Evolutionary conservation across 768 basidiomycete genomes (phyloP).

Genomic region (Boletellus ananas): DNA sequence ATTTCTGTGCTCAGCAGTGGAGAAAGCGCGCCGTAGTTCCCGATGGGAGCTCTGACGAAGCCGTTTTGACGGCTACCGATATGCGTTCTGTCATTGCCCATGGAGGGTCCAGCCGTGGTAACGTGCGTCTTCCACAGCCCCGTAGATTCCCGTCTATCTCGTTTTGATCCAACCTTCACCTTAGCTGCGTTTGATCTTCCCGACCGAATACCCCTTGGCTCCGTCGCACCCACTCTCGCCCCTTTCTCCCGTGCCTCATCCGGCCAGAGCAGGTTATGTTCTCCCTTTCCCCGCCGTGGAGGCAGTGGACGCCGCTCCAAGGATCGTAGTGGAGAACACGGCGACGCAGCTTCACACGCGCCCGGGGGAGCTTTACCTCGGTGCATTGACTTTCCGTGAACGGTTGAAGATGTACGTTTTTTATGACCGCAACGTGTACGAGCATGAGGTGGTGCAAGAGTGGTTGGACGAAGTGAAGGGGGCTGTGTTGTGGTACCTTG

Average conservation of each 20-base stretch:
- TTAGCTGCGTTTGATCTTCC: slow-evolving; percentile 34
- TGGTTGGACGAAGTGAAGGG: slow-evolving; percentile 45
- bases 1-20: slow-evolving; percentile 19
- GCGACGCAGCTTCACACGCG: slow-evolving; percentile 36
- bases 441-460: slow-evolving; percentile 37
- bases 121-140: background rate
- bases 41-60: background rate
- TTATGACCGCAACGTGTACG: slow-evolving; percentile 47
- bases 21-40: slow-evolving; percentile 14
- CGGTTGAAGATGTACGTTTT: slow-evolving; percentile 33
- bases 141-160: no score
- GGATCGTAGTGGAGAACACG: slow-evolving; percentile 4
- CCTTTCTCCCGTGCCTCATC: background rate
- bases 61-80: background rate
- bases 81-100: background rate
- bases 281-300: background rate
- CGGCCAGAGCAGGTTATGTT: background rate
- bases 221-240: slow-evolving; percentile 18
- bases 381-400: slow-evolving; percentile 33
- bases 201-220: slow-evolving; percentile 31
- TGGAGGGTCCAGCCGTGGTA: slow-evolving; percentile 24
- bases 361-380: slow-evolving; percentile 43
- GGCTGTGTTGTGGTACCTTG: slow-evolving; percentile 32
- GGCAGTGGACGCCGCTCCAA: slow-evolving; percentile 2
- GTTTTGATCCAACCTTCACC: background rate